Percentiles rank a stretch among this genome's conserved stretches.
phyloP scores from a whole-genome alignment of 1,284 basidiomycete species.

The Malassezia cuniculi region DNA sequence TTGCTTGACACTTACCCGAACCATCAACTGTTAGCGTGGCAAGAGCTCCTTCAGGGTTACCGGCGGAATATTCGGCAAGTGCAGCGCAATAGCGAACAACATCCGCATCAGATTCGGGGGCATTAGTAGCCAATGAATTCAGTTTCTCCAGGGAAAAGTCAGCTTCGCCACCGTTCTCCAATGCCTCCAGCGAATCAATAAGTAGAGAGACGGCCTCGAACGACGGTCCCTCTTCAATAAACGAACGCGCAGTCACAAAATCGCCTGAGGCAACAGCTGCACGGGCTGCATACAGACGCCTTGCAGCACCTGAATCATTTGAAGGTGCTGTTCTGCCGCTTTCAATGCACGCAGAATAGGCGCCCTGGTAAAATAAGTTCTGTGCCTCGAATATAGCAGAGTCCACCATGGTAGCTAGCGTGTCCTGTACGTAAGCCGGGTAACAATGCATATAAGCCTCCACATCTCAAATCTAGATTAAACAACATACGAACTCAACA shows the following conservation, averaged over 20 bases:
- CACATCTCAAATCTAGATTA: no score
- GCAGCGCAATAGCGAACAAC: conserved; percentile 23
- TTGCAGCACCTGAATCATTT: conserved; percentile 9
- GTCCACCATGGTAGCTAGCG: conserved; percentile 19
- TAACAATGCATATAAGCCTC: no score
- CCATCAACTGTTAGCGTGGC: conserved; percentile 28
- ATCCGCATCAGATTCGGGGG: no score
- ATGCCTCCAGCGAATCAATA: no score
- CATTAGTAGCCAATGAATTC: no score
- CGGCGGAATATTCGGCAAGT: conserved; percentile 25
- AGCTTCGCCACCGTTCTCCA: no score
- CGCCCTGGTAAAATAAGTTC: conserved; percentile 41
- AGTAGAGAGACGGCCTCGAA: no score
- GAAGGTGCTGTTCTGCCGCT: no score
- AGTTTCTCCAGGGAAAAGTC: no score
- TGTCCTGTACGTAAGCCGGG: no score
- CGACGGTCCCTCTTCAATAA: conserved; percentile 22
- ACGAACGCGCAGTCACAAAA: conserved; percentile 21
- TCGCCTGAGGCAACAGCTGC: conserved; percentile 30
- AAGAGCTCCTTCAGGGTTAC: conserved; percentile 32
- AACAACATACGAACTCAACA: no score
- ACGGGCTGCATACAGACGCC: conserved; percentile 34
- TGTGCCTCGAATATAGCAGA: conserved; percentile 30
- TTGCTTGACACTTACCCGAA: conserved; percentile 18
- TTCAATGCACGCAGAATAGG: conserved; percentile 34